A percentile compares a stretch with the other conserved stretches of the same genome.
Conservation (phyloP, 345 rosid genomes). For the Populus tremula region DNA sequence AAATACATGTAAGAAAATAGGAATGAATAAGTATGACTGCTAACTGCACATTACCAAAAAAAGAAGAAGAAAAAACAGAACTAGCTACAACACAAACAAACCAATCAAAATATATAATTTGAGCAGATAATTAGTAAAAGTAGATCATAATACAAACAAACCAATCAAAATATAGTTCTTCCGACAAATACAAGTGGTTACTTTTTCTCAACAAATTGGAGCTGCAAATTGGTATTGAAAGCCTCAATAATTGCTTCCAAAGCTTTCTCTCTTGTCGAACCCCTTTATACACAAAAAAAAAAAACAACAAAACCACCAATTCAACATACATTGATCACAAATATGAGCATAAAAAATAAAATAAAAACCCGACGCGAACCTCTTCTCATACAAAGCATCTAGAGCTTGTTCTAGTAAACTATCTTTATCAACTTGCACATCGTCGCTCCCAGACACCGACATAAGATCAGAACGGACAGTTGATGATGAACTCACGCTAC, state of each 20-base stretch:
- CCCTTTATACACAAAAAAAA: slow-evolving; percentile 38
- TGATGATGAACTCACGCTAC: slow-evolving; percentile 76
- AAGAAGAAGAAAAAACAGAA: not conserved
- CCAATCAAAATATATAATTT: not conserved
- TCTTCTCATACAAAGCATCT: slow-evolving; percentile 78
- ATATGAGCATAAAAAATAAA: not conserved
- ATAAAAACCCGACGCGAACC: slow-evolving; percentile 27
- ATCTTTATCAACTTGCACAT: slow-evolving; percentile 62
- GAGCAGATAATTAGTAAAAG: too few species aligned
- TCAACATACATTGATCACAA: not conserved
- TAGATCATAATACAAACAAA: too few species aligned
- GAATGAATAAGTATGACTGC: not conserved
- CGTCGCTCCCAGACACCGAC: slow-evolving; percentile 51
- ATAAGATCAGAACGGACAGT: slow-evolving; percentile 54
- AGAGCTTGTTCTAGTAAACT: slow-evolving; percentile 68
- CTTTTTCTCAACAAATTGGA: slow-evolving; percentile 78
- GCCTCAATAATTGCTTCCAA: slow-evolving; percentile 62
- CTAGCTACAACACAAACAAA: too few species aligned
- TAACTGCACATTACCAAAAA: not conserved
- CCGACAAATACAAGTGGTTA: slow-evolving; percentile 24
- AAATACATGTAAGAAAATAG: not conserved
- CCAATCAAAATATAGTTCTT: too few species aligned
- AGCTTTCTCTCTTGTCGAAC: slow-evolving; percentile 84
- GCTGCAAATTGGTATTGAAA: slow-evolving; percentile 64
- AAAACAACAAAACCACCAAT: slow-evolving; percentile 13